Conservation (phyloP, 2,329 filamentous ascomycete species). For the Nigrograna mackinnonii region DNA sequence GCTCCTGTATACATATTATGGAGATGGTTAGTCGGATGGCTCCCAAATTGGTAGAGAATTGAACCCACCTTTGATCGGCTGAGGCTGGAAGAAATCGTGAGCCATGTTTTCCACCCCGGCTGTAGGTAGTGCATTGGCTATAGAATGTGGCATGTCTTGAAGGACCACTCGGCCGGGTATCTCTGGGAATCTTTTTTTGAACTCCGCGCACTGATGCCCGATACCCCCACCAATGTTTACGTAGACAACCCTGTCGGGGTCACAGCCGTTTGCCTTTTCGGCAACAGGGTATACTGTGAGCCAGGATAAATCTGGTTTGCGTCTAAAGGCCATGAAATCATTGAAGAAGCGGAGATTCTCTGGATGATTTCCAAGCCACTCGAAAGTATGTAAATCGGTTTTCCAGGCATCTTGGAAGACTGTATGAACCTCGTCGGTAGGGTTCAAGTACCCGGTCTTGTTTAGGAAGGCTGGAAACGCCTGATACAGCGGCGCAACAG, state of each 20-base stretch:
- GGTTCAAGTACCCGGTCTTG: slow-evolving; percentile 7
- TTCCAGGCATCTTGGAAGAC: slow-evolving; percentile 10
- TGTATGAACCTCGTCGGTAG: slow-evolving; percentile 5
- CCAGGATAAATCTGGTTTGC: slow-evolving; percentile 4
- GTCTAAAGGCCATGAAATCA: slow-evolving; percentile 10
- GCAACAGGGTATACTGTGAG: slow-evolving; percentile 6
- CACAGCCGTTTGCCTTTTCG: slow-evolving; percentile 1
- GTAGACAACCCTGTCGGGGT: slow-evolving; percentile 24
- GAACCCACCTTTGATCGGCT: slow-evolving; percentile 19
- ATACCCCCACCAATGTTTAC: slow-evolving; percentile 40
- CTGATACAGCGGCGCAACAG: slow-evolving; percentile 5
- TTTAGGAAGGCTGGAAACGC: slow-evolving; percentile 8
- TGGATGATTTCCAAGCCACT: slow-evolving; percentile 9
- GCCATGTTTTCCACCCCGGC: neutral
- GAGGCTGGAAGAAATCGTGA: slow-evolving; percentile 25
- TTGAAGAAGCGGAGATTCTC: slow-evolving; percentile 11
- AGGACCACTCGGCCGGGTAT: slow-evolving; percentile 6
- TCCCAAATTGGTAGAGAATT: neutral
- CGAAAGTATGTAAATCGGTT: slow-evolving; percentile 3
- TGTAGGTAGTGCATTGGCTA: neutral
- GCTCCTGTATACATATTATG: neutral
- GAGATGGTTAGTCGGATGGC: no score
- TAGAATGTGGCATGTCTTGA: slow-evolving; percentile 6
- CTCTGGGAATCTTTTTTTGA: slow-evolving; percentile 5
- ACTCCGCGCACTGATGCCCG: slow-evolving; percentile 9